Evolutionary conservation across 805 yeast species (phyloP).

Genomic region (Teunomyces cretensis): DNA sequence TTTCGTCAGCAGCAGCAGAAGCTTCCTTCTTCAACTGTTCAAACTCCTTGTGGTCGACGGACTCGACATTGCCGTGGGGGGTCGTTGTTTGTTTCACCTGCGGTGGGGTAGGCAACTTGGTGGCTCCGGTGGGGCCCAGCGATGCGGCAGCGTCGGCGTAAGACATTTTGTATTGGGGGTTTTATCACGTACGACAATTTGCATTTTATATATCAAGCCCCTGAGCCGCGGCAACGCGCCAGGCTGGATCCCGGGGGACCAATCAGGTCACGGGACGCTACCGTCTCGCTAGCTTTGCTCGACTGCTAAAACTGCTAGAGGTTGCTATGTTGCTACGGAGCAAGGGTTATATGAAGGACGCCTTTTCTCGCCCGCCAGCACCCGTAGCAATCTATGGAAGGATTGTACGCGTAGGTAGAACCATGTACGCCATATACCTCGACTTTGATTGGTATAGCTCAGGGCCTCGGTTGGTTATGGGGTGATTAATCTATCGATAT

Average conservation of each 20-base stretch:
- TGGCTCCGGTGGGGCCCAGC: constrained; percentile 35
- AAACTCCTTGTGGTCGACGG: constrained; percentile 20
- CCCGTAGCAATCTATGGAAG: background rate
- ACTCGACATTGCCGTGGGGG: constrained; percentile 25
- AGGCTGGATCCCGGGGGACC: background rate
- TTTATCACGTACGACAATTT: background rate
- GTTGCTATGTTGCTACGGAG: constrained; percentile 5
- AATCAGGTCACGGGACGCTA: background rate
- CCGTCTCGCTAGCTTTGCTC: background rate
- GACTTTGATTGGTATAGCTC: too few species aligned
- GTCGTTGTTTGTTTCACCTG: constrained; percentile 19
- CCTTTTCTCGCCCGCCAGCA: background rate
- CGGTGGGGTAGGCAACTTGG: constrained; percentile 30
- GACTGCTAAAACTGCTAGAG: background rate
- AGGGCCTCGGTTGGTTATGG: too few species aligned
- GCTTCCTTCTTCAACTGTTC: constrained; percentile 22
- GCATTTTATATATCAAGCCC: background rate
- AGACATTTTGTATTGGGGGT: constrained; percentile 7
- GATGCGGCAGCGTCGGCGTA: constrained; percentile 46
- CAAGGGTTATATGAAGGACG: background rate
- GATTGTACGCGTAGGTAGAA: too few species aligned
- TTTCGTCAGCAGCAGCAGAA: constrained; percentile 18
- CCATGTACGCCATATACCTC: too few species aligned
- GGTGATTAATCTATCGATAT: too few species aligned
- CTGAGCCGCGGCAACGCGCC: background rate